A percentile compares a stretch with the other conserved stretches of the same genome.
phyloP scores from a whole-genome alignment of 2,329 filamentous ascomycete species.

The Monosporascus sp. region DNA sequence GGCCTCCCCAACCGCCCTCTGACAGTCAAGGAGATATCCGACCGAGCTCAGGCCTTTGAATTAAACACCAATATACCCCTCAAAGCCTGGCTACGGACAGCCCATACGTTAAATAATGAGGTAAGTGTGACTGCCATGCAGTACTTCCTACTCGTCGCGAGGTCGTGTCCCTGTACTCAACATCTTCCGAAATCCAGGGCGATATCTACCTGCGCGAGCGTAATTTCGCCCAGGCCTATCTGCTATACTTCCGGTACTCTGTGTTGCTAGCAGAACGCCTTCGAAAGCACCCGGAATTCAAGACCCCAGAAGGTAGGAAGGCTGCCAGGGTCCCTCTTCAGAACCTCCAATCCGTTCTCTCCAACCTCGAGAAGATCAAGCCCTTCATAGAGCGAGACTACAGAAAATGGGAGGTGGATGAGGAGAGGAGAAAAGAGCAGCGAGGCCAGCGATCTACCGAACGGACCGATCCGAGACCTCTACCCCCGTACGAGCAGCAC shows the following conservation, averaged over 20 bases:
- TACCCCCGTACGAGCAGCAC: conserved; percentile 37
- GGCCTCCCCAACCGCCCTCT: conserved; percentile 46
- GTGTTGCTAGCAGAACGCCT: conserved; percentile 75
- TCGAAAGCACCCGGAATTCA: conserved; percentile 68
- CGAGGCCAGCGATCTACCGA: conserved; percentile 10
- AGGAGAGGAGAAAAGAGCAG: conserved; percentile 31
- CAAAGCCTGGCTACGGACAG: conserved; percentile 76
- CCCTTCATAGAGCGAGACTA: conserved; percentile 69
- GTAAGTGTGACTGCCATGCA: conserved; percentile 38
- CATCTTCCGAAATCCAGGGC: conserved; percentile 50
- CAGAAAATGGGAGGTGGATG: conserved; percentile 58
- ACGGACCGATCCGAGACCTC: conserved; percentile 7
- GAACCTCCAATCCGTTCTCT: conserved; percentile 53
- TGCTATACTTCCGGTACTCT: conserved; percentile 86
- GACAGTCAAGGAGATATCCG: conserved; percentile 71
- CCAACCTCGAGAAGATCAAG: conserved; percentile 71
- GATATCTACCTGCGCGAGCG: conserved; percentile 79
- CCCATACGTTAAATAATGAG: conserved; percentile 74
- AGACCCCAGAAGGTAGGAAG: conserved; percentile 57
- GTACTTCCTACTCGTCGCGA: not conserved
- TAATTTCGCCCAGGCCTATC: conserved; percentile 82
- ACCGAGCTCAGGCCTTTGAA: conserved; percentile 71
- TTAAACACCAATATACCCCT: conserved; percentile 74
- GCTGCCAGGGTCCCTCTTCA: conserved; percentile 50
- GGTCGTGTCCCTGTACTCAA: too few relatives aligned